Percentiles rank a stretch among this genome's conserved stretches.
Evolutionary conservation across 805 yeast genomes (phyloP).

Genomic region (Tetrapisispora phaffii): DNA sequence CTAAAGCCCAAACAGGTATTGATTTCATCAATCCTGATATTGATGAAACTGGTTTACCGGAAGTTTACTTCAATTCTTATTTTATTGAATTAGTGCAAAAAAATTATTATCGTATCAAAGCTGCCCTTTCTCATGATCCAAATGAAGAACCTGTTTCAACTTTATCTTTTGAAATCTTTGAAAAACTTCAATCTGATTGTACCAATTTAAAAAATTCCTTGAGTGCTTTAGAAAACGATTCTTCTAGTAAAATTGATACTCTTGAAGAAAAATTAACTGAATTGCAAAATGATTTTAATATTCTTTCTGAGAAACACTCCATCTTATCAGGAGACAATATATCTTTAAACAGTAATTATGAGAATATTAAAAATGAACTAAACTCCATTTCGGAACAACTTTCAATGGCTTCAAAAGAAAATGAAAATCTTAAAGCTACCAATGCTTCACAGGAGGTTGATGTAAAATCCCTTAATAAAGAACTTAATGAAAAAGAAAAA

Average conservation of each 20-base stretch:
- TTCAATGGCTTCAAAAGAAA: conserved; percentile 11
- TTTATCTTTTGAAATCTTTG: conserved; percentile 47
- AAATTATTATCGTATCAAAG: conserved; percentile 54
- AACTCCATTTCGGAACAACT: conserved; percentile 8
- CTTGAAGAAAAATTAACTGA: conserved; percentile 12
- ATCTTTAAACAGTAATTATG: conserved; percentile 12
- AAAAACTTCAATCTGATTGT: conserved; percentile 32
- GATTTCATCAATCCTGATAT: conserved; percentile 41
- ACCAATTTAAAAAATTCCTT: conserved; percentile 27
- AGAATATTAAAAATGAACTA: conserved; percentile 3
- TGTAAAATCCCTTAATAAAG: conserved; percentile 21
- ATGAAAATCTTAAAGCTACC: conserved; percentile 13
- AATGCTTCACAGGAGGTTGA: conserved; percentile 23
- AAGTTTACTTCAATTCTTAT: conserved; percentile 56
- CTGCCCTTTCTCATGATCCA: conserved; percentile 69
- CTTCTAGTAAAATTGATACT: conserved; percentile 12
- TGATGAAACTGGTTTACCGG: conserved; percentile 83
- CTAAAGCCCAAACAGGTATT: conserved; percentile 42
- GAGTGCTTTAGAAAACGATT: conserved; percentile 24
- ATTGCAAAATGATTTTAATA: conserved; percentile 8
- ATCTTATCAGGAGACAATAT: conserved; percentile 13
- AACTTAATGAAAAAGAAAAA: conserved; percentile 9
- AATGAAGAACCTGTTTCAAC: conserved; percentile 56
- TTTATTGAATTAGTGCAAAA: conserved; percentile 63
- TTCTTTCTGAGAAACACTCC: conserved; percentile 7